phyloP scores from a whole-genome alignment of 2,329 filamentous ascomycete species.

The Coniochaeta sp. region DNA sequence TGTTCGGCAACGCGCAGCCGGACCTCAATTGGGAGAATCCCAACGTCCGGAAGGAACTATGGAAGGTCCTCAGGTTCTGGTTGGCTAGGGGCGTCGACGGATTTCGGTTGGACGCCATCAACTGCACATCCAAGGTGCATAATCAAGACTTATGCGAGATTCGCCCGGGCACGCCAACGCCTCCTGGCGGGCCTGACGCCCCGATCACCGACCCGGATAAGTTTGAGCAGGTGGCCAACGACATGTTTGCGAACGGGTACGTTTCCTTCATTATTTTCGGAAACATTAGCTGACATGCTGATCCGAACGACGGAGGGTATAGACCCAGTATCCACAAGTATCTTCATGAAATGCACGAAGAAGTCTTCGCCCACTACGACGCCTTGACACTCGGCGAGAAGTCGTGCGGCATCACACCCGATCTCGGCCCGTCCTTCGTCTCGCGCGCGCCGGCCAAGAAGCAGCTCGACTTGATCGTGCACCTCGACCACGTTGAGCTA shows the following conservation, averaged over 20 bases:
- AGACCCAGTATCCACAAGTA: conserved; percentile 34
- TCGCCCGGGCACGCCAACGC: neutral
- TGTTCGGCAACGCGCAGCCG: conserved; percentile 65
- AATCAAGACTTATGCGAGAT: neutral
- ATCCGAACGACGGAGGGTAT: conserved; percentile 8
- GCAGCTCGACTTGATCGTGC: conserved; percentile 65
- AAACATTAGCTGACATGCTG: neutral
- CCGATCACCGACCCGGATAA: neutral
- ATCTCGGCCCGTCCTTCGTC: conserved; percentile 19
- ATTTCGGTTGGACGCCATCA: conserved; percentile 62
- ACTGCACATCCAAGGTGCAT: conserved; percentile 53
- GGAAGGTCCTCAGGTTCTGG: conserved; percentile 65
- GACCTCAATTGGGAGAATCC: conserved; percentile 74
- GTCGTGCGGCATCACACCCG: conserved; percentile 32
- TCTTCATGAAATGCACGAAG: conserved; percentile 32
- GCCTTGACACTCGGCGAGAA: conserved; percentile 47
- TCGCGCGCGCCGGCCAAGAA: conserved; percentile 9
- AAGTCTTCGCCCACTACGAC: conserved; percentile 36
- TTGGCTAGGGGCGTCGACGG: conserved; percentile 60
- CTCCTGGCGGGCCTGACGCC: neutral
- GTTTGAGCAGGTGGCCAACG: conserved; percentile 14
- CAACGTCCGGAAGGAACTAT: conserved; percentile 56
- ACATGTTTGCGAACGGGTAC: conserved; percentile 45
- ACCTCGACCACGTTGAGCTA: conserved; percentile 52
- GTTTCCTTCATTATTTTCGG: neutral